These are phyloP conservation scores for Sarocladiaceae sp. DNA, from an alignment of 2,329 filamentous ascomycete species.

Conservation along the genomic window DNA sequence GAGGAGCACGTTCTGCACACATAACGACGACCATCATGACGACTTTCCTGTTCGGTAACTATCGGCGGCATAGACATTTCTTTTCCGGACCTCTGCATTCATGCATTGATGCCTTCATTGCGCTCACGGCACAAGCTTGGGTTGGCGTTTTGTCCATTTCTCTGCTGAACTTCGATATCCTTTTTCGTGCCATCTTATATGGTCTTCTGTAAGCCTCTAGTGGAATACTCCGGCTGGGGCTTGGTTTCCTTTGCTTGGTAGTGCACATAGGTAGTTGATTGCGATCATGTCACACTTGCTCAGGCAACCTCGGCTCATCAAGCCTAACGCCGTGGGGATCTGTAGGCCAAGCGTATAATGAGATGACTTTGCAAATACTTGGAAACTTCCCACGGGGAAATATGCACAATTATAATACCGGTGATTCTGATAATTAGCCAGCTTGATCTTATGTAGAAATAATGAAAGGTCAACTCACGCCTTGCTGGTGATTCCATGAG, in stretches of 20 bases:
- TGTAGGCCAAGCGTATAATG: slow-evolving; percentile 2
- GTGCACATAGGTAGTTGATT: background rate
- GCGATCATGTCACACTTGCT: background rate
- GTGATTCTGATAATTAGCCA: too few species aligned
- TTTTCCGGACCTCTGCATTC: slow-evolving; percentile 20
- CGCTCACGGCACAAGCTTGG: slow-evolving; percentile 20
- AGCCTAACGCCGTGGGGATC: background rate
- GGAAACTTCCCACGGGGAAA: too few species aligned
- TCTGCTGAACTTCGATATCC: slow-evolving; percentile 24
- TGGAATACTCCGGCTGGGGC: background rate
- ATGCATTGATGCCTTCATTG: slow-evolving; percentile 12
- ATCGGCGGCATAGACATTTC: slow-evolving; percentile 29
- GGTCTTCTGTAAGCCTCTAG: slow-evolving; percentile 1
- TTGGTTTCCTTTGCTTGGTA: background rate
- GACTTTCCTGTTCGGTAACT: slow-evolving; percentile 21
- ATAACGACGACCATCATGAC: slow-evolving; percentile 20
- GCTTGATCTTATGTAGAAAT: too few species aligned
- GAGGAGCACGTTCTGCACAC: slow-evolving; percentile 8
- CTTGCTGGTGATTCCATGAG: too few species aligned
- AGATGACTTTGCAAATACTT: background rate
- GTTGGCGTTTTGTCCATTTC: slow-evolving; percentile 23
- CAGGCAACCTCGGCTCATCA: background rate
- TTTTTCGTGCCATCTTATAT: slow-evolving; percentile 17
- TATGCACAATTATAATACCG: too few species aligned
- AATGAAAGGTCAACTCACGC: too few species aligned